Percentiles rank a stretch among this genome's conserved stretches.
Evolutionary conservation across 371 early-diverging fungal species (phyloP).

Genomic region (Fennellomyces sp.): DNA sequence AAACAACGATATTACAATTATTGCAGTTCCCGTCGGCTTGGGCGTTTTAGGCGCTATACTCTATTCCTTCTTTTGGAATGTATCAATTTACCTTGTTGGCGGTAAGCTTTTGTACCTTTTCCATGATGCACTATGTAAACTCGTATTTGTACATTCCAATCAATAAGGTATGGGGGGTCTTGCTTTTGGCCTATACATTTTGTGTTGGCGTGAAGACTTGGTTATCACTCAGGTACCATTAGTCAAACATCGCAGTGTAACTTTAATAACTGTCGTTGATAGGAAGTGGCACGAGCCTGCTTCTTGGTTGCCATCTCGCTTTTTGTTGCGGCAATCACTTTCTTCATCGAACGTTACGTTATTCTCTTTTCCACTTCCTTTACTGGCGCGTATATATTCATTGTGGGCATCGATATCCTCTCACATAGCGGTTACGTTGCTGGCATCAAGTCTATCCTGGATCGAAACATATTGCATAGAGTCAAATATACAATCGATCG

Average conservation of each 20-base stretch:
- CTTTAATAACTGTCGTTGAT: too few relatives aligned
- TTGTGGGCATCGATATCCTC: conserved; percentile 21
- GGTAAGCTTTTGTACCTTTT: too few relatives aligned
- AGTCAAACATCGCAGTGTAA: too few relatives aligned
- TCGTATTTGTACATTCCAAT: too few relatives aligned
- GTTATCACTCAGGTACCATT: conserved; percentile 29
- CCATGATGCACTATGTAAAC: too few relatives aligned
- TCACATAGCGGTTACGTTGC: conserved; percentile 23
- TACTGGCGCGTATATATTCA: conserved; percentile 22
- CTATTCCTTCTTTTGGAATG: conserved; percentile 21
- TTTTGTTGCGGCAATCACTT: conserved; percentile 11
- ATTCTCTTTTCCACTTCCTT: conserved; percentile 23
- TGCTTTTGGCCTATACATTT: conserved; percentile 34
- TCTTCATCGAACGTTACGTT: conserved; percentile 24
- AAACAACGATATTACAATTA: conserved; percentile 20
- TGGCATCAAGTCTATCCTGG: conserved; percentile 20
- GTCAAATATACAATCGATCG: conserved; percentile 14
- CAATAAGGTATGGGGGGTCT: conserved; percentile 30
- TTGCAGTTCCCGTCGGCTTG: conserved; percentile 16
- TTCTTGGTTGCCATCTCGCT: conserved; percentile 22
- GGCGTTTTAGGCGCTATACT: conserved; percentile 27
- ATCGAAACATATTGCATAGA: conserved; percentile 15
- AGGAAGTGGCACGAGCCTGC: conserved; percentile 24
- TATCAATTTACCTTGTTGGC: conserved; percentile 27
- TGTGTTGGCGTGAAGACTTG: conserved; percentile 36